These are phyloP conservation scores for Suillus luteus DNA, from an alignment of 768 basidiomycete species.

Conservation along the genomic window DNA sequence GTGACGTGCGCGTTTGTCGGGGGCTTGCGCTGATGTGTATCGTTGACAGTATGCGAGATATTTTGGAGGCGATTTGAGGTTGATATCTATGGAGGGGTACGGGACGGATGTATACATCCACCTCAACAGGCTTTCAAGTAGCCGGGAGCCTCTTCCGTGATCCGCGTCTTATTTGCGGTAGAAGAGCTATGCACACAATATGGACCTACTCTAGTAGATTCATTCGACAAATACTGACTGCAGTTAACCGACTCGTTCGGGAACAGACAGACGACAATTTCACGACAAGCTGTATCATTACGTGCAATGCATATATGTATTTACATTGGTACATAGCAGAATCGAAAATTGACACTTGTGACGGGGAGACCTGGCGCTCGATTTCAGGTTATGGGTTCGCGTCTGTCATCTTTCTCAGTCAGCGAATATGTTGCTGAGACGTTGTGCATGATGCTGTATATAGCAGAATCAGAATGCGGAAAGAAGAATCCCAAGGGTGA, in stretches of 20 bases:
- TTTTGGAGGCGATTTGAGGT: conserved; percentile 88
- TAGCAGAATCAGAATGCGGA: neutral
- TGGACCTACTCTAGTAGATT: neutral
- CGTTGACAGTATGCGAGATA: conserved; percentile 81
- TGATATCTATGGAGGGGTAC: conserved; percentile 99
- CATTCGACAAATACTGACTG: neutral
- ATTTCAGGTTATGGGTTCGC: neutral
- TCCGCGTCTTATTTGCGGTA: neutral
- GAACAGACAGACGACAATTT: neutral
- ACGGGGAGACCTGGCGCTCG: neutral
- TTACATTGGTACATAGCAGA: neutral
- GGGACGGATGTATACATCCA: conserved; percentile 95
- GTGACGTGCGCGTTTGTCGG: conserved; percentile 29
- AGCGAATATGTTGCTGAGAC: neutral
- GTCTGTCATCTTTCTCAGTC: neutral
- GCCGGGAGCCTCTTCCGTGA: conserved; percentile 73
- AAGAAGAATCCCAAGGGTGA: neutral
- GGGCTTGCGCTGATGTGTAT: conserved; percentile 1
- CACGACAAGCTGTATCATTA: neutral
- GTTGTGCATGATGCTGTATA: too few relatives aligned
- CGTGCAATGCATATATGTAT: neutral
- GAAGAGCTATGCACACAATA: neutral
- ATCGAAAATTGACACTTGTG: neutral
- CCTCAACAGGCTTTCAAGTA: conserved; percentile 81
- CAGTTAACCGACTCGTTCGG: neutral